Evolutionary conservation across 2,329 filamentous ascomycete genomes (phyloP).

Genomic region (Sporothrix brasiliensis): DNA sequence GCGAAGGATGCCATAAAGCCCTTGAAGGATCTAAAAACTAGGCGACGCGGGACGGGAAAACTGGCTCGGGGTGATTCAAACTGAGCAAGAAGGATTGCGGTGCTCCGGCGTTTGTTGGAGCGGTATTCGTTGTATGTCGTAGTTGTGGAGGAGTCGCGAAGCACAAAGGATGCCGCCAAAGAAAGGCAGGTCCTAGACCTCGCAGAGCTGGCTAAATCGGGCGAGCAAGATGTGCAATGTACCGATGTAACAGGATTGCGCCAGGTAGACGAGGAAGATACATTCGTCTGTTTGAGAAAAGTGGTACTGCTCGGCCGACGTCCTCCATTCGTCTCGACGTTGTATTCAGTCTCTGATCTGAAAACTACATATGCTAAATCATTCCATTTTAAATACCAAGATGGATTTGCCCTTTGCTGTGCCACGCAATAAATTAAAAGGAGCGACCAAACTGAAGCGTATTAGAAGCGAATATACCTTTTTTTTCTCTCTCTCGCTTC

Average conservation of each 20-base stretch:
- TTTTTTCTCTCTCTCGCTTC: too few species aligned
- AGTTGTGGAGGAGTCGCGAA: too few species aligned
- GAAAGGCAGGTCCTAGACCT: neutral
- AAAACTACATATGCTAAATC: too few species aligned
- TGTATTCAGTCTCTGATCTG: too few species aligned
- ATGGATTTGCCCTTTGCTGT: neutral
- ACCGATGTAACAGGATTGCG: conserved; percentile 16
- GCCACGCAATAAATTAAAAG: conserved; percentile 8
- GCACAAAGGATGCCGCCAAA: too few species aligned
- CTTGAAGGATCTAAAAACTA: neutral
- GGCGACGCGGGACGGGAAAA: conserved; percentile 20
- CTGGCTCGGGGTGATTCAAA: conserved; percentile 8
- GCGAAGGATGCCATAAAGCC: too few species aligned
- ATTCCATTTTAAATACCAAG: neutral
- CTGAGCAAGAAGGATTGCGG: neutral
- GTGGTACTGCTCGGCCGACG: neutral
- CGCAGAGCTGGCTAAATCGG: conserved; percentile 19
- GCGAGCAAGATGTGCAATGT: neutral
- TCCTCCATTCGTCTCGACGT: too few species aligned
- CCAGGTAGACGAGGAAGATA: neutral
- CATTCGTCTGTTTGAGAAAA: neutral
- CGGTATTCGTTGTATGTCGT: too few species aligned
- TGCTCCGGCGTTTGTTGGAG: too few species aligned
- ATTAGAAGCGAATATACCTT: too few species aligned
- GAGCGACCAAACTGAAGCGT: neutral